Base-by-base conservation (phyloP, 2,329 filamentous ascomycete genomes). In the Microdochium bolleyi region DNA sequence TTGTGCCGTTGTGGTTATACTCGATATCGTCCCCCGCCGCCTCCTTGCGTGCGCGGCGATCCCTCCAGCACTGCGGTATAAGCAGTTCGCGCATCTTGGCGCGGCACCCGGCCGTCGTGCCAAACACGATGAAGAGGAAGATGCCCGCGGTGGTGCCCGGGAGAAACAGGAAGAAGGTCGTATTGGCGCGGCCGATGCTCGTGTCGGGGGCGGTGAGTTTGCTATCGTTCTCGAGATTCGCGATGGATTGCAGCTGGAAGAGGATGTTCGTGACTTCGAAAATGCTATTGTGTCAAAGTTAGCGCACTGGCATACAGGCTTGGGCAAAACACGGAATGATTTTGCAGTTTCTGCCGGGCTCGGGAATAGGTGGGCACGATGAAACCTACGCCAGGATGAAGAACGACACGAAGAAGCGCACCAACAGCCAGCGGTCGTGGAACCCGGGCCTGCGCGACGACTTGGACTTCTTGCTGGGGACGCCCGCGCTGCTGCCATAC, bases 221-320 rank as follows among this genome's bases (percentile, higher is more conserved):
- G 14, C 37, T 25, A 30, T 59, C 57, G 10, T 53, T 56, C n/a
- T 49, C 51, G 49, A 55, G 55, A 51, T 63, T 63, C 16, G 54
- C 49, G 1, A 60, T 50, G 4, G 61, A 56, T 24, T 56, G 60
- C 19, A 61, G n/a, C 32, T 64, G 62, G 46, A 64, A 64, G 1
- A 64, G 56, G 1, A 56, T 60, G 48, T 64, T 64, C 4, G 61
- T 64, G 8, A 61, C 55, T 49, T 64, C 61, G 46, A 64, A 64
- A 38, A 58, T 46, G 3, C 62, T 63, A 48, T 2, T 41, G 16
- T 13, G 10, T 4, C 4, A 41, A 16, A 22, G 41, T 46, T 22
- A 46, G 41, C 22, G n/a, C 4, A 16, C 37, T 41, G 13, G 30
- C 9, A n/a, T n/a, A n/a, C n/a, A n/a, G n/a, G n/a, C n/a, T n/a